Conservation (phyloP, 805 yeast species). For the Metschnikowia baotianmanensis region DNA sequence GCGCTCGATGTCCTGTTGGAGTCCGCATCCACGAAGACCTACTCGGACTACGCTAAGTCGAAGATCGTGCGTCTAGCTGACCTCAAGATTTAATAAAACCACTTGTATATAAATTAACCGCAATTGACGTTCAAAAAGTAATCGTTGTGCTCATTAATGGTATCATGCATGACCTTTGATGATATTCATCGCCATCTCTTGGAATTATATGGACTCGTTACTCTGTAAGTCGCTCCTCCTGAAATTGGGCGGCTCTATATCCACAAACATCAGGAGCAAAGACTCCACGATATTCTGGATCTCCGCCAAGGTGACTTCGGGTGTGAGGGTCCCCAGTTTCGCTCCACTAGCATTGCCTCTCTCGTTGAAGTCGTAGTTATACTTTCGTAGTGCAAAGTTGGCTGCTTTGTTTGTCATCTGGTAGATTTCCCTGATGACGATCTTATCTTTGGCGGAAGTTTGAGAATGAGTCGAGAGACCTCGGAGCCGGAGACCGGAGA, state of each 20-base stretch:
- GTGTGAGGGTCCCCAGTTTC: too few species aligned
- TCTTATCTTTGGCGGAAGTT: conserved; percentile 29
- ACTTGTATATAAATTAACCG: conserved; percentile 1
- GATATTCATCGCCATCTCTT: too few species aligned
- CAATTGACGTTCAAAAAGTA: too few species aligned
- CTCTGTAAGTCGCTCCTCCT: neutral
- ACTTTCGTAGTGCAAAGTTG: conserved; percentile 38
- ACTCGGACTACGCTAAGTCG: conserved; percentile 16
- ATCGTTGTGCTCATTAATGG: too few species aligned
- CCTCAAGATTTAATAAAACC: conserved; percentile 5
- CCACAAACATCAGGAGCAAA: conserved; percentile 36
- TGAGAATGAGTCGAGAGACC: conserved; percentile 30
- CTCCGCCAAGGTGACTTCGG: conserved; percentile 26
- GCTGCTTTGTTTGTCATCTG: conserved; percentile 41
- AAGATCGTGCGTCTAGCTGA: conserved; percentile 13
- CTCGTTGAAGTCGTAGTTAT: conserved; percentile 27
- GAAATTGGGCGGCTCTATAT: conserved; percentile 22
- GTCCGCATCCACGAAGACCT: conserved; percentile 24
- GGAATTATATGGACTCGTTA: neutral
- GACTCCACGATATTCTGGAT: conserved; percentile 42
- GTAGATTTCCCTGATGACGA: conserved; percentile 39
- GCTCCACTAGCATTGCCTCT: too few species aligned
- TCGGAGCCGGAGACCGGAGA: conserved; percentile 42
- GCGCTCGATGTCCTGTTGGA: conserved; percentile 38
- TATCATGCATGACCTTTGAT: too few species aligned